A percentile compares a stretch with the other conserved stretches of the same genome.
Evolutionary conservation across 2,329 filamentous ascomycete species (phyloP).

Genomic region (Phaeosphaeriaceae sp.): DNA sequence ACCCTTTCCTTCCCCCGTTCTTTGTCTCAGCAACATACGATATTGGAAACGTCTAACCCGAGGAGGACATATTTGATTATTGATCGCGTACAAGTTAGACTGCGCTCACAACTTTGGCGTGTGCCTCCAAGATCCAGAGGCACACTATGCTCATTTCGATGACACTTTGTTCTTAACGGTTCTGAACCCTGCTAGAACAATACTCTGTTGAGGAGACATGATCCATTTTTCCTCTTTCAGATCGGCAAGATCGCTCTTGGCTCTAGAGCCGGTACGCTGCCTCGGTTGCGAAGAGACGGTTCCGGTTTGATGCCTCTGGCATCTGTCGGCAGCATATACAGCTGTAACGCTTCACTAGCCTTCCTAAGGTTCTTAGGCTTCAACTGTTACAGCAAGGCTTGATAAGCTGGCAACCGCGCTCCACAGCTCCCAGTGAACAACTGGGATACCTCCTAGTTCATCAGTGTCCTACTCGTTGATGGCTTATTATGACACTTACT

Average conservation of each 20-base stretch:
- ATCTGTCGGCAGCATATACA: constrained; percentile 1
- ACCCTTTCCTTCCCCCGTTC: constrained; percentile 16
- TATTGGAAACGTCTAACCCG: background rate
- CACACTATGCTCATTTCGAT: background rate
- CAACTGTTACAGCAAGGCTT: background rate
- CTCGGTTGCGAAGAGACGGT: background rate
- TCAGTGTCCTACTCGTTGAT: background rate
- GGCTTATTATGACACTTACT: background rate
- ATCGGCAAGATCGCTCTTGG: background rate
- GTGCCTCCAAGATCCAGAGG: background rate
- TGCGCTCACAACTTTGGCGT: background rate
- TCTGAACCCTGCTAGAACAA: background rate
- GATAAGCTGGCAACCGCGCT: background rate
- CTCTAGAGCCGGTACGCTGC: background rate
- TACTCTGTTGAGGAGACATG: background rate
- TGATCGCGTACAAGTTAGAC: too few relatives aligned
- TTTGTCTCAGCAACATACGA: constrained; percentile 3
- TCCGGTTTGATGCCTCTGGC: background rate
- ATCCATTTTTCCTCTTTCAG: background rate
- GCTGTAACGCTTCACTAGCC: constrained; percentile 1
- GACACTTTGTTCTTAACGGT: background rate
- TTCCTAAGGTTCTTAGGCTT: background rate
- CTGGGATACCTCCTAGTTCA: background rate
- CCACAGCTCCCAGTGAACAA: background rate
- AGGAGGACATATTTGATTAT: too few relatives aligned